Conservation (phyloP, 495 filamentous ascomycete genomes). For the Tricharina praecox region DNA sequence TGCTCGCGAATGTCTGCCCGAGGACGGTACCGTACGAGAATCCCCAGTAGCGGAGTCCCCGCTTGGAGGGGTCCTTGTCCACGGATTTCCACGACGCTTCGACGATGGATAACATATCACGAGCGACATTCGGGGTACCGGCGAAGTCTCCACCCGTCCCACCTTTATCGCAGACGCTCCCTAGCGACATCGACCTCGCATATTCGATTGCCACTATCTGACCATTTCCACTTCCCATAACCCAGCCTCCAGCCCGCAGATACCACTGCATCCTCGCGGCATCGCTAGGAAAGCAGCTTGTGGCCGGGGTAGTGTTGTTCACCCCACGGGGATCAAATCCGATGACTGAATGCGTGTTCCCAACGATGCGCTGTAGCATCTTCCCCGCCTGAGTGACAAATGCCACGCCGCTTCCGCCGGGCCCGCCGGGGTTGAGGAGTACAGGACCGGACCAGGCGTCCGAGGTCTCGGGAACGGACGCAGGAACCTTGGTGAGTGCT, state of each 20-base stretch:
- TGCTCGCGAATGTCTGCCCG: constrained; percentile 35
- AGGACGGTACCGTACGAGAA: constrained; percentile 39
- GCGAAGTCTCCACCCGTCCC: constrained; percentile 8
- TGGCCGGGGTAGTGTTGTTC: constrained; percentile 34
- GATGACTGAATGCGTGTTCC: constrained; percentile 35
- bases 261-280: constrained; percentile 8
- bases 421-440: constrained; percentile 39
- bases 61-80: constrained; percentile 26
- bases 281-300: constrained; percentile 33
- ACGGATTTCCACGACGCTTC: constrained; percentile 13
- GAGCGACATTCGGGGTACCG: constrained; percentile 18
- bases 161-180: constrained; percentile 5
- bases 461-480: constrained; percentile 27
- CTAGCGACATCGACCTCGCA: constrained; percentile 7
- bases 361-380: constrained; percentile 33
- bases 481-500: constrained; percentile 33
- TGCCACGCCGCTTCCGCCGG: constrained; percentile 34
- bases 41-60: constrained; percentile 38
- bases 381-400: constrained; percentile 28
- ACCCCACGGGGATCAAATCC: constrained; percentile 43
- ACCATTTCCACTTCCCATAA: constrained; percentile 1
- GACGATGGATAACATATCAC: constrained; percentile 22
- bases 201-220: constrained; percentile 11
- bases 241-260: constrained; percentile 3
- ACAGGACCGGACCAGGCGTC: constrained; percentile 31